Evolutionary conservation across 1,284 basidiomycete genomes (phyloP), one percentile per base, ranked within the genome.

Genomic region (Irpex sp.): DNA sequence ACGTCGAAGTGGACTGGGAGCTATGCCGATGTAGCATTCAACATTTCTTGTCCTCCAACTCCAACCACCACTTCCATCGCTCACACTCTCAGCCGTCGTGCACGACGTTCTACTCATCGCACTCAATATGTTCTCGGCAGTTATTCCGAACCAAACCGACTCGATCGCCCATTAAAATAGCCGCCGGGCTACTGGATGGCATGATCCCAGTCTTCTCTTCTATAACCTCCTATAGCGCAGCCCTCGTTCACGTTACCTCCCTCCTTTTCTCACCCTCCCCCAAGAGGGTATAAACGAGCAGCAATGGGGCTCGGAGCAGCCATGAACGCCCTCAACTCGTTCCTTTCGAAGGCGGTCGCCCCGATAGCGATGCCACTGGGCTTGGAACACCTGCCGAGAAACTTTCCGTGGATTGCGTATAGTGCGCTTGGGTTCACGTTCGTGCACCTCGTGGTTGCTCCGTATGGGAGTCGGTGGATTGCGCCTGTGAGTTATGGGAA

Each of bases 391-490:
- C 77, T 94, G 70, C 79, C 83, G 0, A 85, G 86, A 67, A 85
- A 89, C 65, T 78, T 87, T 57, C 84, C 89, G 68, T 78, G 91
- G 31, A 84, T 96, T 61, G 81, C 92, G 58, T 80, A 83, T 68
- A 78, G 88, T 61, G 63, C 92, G 31, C 84, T 96, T 62, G 81
- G 92, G 58, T 80, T 83, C 69, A 78, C 88, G 61, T 78, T 81
- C 64, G 64, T 81, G 51, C 85, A 88, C 64, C 71, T 79, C 60
- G 76, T 82, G 57, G 58, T 86, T 33, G 81, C 83, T 4, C 87
- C 87, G 1, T 68, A 73, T 58, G 68, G 82, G 47, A 82, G 80
- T 67, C 71, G 69, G 9, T 70, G 72, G 7, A 74, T 80, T 68
- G 80, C 82, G 35, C 67, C 73, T 9, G 64, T 67, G 61, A 71